Evolutionary conservation across 768 basidiomycete species (phyloP).

Genomic region (Boletus reticuloceps): DNA sequence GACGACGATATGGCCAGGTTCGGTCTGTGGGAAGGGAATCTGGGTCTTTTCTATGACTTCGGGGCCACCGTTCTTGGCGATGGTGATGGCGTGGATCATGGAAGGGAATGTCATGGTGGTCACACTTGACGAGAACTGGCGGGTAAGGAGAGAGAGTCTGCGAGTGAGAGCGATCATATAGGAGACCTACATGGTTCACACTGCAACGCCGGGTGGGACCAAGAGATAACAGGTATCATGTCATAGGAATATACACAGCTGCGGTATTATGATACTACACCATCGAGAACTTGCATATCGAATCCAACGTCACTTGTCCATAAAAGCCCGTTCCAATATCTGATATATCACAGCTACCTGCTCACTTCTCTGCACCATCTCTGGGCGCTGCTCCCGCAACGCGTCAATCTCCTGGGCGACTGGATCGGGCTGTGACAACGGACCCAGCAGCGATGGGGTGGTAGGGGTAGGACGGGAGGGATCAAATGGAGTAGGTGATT

Average conservation of each 20-base stretch:
- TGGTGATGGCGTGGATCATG: conserved; percentile 69
- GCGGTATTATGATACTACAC: no score
- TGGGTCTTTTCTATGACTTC: conserved; percentile 71
- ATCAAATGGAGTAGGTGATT: conserved; percentile 22
- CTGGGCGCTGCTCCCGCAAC: conserved; percentile 74
- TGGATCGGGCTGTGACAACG: conserved; percentile 51
- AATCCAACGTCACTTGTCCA: conserved; percentile 6
- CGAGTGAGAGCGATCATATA: conserved; percentile 13
- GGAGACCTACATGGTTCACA: no score
- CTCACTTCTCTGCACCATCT: conserved; percentile 76
- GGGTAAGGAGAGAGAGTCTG: conserved; percentile 24
- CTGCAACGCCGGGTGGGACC: no score
- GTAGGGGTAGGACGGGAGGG: conserved; percentile 27
- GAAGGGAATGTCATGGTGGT: conserved; percentile 52
- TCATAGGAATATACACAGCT: no score
- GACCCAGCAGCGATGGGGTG: conserved; percentile 55
- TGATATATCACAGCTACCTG: conserved; percentile 68
- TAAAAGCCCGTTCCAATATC: conserved; percentile 38
- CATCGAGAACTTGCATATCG: background rate
- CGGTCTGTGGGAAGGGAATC: conserved; percentile 65
- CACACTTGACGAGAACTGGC: conserved; percentile 30
- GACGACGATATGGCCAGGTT: conserved; percentile 56
- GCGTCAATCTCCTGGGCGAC: conserved; percentile 73
- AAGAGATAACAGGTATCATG: no score
- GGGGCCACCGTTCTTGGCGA: conserved; percentile 68